Conservation (phyloP, 441 rosid species). For the Pelargonium fulgidum region DNA sequence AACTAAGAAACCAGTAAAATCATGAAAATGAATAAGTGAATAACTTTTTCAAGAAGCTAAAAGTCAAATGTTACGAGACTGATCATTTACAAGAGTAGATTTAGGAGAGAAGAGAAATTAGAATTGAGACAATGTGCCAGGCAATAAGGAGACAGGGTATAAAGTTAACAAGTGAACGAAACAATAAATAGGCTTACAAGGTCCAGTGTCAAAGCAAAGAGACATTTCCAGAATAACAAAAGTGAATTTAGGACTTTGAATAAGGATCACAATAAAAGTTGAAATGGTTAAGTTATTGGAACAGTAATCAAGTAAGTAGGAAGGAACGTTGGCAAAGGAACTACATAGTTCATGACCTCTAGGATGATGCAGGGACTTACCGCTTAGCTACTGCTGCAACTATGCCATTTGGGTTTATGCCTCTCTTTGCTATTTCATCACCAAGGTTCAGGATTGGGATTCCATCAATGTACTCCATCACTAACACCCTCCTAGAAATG, state of each 20-base stretch:
- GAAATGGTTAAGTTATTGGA: neutral
- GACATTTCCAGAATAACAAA: neutral
- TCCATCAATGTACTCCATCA: conserved; percentile 92
- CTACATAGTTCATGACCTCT: neutral
- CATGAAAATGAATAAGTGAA: neutral
- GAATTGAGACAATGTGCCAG: neutral
- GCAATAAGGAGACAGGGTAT: too few species aligned
- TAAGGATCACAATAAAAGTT: neutral
- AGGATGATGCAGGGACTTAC: conserved; percentile 40
- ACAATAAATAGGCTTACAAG: neutral
- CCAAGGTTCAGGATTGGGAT: conserved; percentile 84
- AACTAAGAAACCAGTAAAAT: neutral
- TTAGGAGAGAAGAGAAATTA: neutral
- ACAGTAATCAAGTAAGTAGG: neutral
- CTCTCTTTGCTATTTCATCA: conserved; percentile 85
- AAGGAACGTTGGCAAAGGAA: conserved; percentile 1
- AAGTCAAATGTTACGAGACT: neutral
- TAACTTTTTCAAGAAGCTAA: neutral
- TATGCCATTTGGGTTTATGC: conserved; percentile 79
- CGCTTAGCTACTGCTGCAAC: conserved; percentile 83
- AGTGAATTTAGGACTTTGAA: neutral
- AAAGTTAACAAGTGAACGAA: neutral
- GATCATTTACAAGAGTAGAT: neutral
- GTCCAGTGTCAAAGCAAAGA: neutral
- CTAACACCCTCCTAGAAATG: conserved; percentile 57